phyloP scores from a whole-genome alignment of 768 basidiomycete genomes.

The Auriculariales sp. region DNA sequence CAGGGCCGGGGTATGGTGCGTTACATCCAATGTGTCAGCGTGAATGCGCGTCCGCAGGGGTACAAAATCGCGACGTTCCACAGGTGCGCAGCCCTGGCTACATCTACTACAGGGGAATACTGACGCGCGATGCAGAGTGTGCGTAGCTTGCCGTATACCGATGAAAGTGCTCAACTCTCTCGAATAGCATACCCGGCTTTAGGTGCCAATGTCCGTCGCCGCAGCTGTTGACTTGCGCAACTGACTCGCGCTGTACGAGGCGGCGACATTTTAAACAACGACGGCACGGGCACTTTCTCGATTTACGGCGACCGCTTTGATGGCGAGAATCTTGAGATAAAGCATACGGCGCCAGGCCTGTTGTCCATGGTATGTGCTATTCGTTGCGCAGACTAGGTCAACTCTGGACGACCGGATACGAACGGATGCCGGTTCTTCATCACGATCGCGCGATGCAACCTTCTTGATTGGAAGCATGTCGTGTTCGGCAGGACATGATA shows the following conservation, averaged over 20 bases:
- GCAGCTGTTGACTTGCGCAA: neutral
- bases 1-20: no score
- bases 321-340: conserved; percentile 92
- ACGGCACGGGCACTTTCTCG: conserved; percentile 90
- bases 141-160: conserved; percentile 13
- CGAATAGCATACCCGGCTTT: conserved; percentile 67
- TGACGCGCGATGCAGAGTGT: conserved; percentile 46
- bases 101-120: neutral
- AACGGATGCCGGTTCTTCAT: conserved; percentile 90
- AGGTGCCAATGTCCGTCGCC: conserved; percentile 78
- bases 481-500: conserved; percentile 89
- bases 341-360: conserved; percentile 74
- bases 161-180: conserved; percentile 1
- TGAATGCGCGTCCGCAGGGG: conserved; percentile 76
- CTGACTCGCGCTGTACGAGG: conserved; percentile 27
- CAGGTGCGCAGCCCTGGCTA: conserved; percentile 36
- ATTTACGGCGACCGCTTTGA: conserved; percentile 68
- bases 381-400: conserved; percentile 46
- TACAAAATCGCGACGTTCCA: conserved; percentile 86
- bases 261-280: conserved; percentile 86
- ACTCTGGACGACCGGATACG: conserved; percentile 87
- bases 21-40: no score
- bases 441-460: conserved; percentile 87
- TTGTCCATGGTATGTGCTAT: conserved; percentile 66
- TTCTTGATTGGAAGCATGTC: conserved; percentile 88